Evolutionary conservation across 495 filamentous ascomycete genomes (phyloP).

Genomic region (Penicillium maclennaniae): DNA sequence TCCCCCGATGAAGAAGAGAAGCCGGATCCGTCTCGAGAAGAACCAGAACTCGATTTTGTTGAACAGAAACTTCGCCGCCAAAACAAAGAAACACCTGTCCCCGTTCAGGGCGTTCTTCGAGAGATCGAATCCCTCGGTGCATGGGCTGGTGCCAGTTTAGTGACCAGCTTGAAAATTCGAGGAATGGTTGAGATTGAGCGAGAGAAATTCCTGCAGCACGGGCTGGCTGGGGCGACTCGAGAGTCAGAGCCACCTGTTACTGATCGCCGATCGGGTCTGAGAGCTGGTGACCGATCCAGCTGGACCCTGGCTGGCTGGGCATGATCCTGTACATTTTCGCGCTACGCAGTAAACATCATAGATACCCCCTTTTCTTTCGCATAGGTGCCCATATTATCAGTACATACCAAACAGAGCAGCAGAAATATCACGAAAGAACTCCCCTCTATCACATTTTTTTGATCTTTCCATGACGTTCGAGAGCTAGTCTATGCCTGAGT

Average conservation of each 20-base stretch:
- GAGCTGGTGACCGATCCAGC: conserved; percentile 55
- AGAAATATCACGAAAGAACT: too few relatives aligned
- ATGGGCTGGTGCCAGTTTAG: conserved; percentile 84
- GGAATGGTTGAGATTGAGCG: conserved; percentile 80
- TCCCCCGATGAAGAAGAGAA: conserved; percentile 42
- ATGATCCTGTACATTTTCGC: conserved; percentile 30
- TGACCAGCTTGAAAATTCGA: conserved; percentile 71
- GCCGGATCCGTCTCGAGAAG: conserved; percentile 19
- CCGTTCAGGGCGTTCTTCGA: conserved; percentile 58
- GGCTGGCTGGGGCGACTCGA: conserved; percentile 64
- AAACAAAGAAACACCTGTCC: conserved; percentile 43
- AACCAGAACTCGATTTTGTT: conserved; percentile 55
- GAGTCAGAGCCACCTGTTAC: conserved; percentile 56
- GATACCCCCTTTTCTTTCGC: conserved; percentile 12
- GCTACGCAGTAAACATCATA: conserved; percentile 8
- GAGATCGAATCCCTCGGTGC: conserved; percentile 79
- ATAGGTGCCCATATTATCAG: not conserved
- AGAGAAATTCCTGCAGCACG: conserved; percentile 77
- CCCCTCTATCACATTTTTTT: too few relatives aligned
- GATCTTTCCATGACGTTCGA: too few relatives aligned
- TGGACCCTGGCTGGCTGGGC: conserved; percentile 85
- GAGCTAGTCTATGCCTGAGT: too few relatives aligned
- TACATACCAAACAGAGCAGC: too few relatives aligned
- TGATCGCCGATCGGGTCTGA: conserved; percentile 50
- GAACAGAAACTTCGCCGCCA: conserved; percentile 56